Conservation (phyloP, 345 rosid genomes). For the Crucihimalaya himalaica region DNA sequence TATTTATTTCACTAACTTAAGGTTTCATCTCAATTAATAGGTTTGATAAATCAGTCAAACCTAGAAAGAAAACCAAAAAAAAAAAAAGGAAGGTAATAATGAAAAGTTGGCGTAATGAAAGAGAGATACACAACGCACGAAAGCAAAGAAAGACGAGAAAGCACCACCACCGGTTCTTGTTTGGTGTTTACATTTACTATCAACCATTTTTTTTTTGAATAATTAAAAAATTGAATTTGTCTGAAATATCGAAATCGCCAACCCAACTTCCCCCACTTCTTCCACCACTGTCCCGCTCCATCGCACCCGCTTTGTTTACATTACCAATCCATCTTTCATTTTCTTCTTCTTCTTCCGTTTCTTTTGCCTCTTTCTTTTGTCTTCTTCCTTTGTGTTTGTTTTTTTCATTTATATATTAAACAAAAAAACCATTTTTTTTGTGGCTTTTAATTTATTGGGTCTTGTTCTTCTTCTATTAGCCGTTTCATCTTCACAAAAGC, state of each 20-base stretch:
- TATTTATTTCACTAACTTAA: neutral
- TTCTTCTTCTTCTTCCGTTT: slow-evolving; percentile 33
- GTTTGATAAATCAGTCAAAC: slow-evolving; percentile 21
- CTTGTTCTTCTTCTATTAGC: slow-evolving; percentile 22
- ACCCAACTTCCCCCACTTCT: slow-evolving; percentile 36
- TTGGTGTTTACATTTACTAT: slow-evolving; percentile 33
- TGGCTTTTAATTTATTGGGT: slow-evolving; percentile 32
- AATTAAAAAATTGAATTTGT: no score
- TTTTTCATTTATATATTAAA: neutral
- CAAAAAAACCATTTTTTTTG: neutral
- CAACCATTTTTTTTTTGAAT: slow-evolving; percentile 1
- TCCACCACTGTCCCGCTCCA: slow-evolving; percentile 40
- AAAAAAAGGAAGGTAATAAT: neutral
- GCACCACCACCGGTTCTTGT: slow-evolving; percentile 34
- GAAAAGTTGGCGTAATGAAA: slow-evolving; percentile 28
- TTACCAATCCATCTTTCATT: neutral
- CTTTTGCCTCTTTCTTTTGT: slow-evolving; percentile 33
- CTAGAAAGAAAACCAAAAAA: neutral
- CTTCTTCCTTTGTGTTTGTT: slow-evolving; percentile 30
- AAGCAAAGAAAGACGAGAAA: slow-evolving; percentile 23
- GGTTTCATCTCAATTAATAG: neutral
- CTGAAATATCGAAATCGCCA: slow-evolving; percentile 13
- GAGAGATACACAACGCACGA: slow-evolving; percentile 30
- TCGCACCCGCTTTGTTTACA: slow-evolving; percentile 29
- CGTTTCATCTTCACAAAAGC: slow-evolving; percentile 26